phyloP scores from a whole-genome alignment of 257 asterid species.

The Primulina eburnea region DNA sequence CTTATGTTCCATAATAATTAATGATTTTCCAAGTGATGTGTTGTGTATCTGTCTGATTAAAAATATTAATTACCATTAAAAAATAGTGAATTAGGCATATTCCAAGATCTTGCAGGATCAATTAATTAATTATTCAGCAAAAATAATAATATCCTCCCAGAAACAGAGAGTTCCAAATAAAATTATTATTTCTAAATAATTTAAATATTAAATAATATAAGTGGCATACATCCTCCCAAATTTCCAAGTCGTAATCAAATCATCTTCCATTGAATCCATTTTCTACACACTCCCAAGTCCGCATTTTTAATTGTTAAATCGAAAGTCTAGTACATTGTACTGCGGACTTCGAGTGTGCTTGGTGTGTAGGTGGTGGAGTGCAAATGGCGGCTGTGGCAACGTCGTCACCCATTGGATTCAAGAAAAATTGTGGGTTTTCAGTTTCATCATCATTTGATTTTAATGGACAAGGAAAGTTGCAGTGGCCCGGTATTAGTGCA shows the following conservation, averaged over 20 bases:
- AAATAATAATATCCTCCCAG: too few species aligned
- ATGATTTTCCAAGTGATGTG: neutral
- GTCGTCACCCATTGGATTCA: slow-evolving; percentile 39
- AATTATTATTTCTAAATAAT: neutral
- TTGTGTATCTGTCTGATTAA: neutral
- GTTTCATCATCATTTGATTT: slow-evolving; percentile 26
- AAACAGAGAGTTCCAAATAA: too few species aligned
- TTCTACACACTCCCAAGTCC: slow-evolving; percentile 30
- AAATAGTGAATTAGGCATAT: too few species aligned
- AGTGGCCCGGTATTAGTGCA: slow-evolving; percentile 25
- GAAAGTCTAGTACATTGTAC: neutral
- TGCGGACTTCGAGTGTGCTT: neutral
- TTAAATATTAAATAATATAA: slow-evolving; percentile 10
- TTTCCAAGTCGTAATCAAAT: slow-evolving; percentile 25
- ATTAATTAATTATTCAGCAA: too few species aligned
- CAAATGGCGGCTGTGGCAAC: slow-evolving; percentile 50
- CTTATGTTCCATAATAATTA: too few species aligned
- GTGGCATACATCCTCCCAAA: slow-evolving; percentile 35
- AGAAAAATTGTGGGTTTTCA: slow-evolving; percentile 26
- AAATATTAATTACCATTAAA: too few species aligned
- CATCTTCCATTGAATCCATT: slow-evolving; percentile 27
- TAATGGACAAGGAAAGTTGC: slow-evolving; percentile 23
- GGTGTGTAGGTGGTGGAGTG: slow-evolving; percentile 9
- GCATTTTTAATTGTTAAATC: neutral
- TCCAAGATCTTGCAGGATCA: too few species aligned